These are phyloP conservation scores for Domatiomyces globalis DNA, from an alignment of 2,329 filamentous ascomycete genomes.

Conservation along the genomic window DNA sequence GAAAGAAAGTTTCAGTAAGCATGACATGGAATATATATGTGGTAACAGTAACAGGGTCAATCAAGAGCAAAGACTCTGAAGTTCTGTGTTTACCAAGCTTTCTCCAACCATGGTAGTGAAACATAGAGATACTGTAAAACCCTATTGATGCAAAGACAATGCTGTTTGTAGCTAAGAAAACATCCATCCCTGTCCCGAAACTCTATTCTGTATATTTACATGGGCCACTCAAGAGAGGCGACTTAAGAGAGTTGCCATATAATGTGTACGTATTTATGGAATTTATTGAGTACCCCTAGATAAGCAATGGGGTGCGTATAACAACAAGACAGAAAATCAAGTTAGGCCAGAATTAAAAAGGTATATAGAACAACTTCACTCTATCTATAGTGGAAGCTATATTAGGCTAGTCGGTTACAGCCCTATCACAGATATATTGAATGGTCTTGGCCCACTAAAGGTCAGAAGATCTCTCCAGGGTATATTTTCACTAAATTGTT, in stretches of 20 bases:
- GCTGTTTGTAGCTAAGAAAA: conserved; percentile 13
- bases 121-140: conserved; percentile 10
- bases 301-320: background rate
- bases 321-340: background rate
- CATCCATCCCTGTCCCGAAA: conserved; percentile 10
- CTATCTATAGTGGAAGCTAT: background rate
- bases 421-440: background rate
- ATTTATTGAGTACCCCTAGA: background rate
- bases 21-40: too few species aligned
- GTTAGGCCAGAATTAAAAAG: background rate
- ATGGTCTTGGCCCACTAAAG: background rate
- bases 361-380: background rate
- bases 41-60: background rate
- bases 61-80: background rate
- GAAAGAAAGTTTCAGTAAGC: too few species aligned
- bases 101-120: conserved; percentile 15
- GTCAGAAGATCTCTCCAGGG: too few species aligned
- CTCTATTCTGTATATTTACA: conserved; percentile 11
- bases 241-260: too few species aligned
- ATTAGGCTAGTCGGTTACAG: background rate
- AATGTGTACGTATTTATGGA: background rate
- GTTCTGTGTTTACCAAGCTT: conserved; percentile 6
- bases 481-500: too few species aligned
- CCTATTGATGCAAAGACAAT: conserved; percentile 13
- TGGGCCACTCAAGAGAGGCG: too few species aligned